Evolutionary conservation across 1,284 basidiomycete species (phyloP).

Genomic region (Marasmius sp.): DNA sequence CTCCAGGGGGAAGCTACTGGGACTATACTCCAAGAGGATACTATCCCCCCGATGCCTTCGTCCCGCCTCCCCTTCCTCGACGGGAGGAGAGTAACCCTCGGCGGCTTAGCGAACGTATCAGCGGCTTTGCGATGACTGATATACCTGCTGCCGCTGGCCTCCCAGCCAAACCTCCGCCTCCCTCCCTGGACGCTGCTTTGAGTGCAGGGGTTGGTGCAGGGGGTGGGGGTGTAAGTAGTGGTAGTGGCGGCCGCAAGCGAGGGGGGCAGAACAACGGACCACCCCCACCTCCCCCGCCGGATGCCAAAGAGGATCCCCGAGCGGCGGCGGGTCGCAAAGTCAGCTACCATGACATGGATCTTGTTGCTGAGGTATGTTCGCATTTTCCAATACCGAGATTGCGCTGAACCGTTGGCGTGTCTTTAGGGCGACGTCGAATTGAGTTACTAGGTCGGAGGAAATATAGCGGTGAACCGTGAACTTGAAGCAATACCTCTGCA

Average conservation of each 20-base stretch:
- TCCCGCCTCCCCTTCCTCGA: constrained; percentile 36
- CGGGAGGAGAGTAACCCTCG: constrained; percentile 59
- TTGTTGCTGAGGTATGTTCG: constrained; percentile 67
- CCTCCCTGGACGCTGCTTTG: constrained; percentile 59
- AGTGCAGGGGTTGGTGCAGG: constrained; percentile 42
- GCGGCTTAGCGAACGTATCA: constrained; percentile 74
- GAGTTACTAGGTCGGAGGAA: constrained; percentile 52
- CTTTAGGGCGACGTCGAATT: constrained; percentile 73
- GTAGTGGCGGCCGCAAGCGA: constrained; percentile 22
- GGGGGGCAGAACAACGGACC: constrained; percentile 41
- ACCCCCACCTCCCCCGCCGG: constrained; percentile 75
- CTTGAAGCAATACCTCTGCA: not conserved
- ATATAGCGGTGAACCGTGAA: not conserved
- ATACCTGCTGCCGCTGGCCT: constrained; percentile 68
- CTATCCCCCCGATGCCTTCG: constrained; percentile 28
- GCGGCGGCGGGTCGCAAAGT: constrained; percentile 80
- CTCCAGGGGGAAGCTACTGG: constrained; percentile 18
- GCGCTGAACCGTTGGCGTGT: not conserved
- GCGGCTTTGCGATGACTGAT: constrained; percentile 64
- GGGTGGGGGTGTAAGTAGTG: not conserved
- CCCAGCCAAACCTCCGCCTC: constrained; percentile 69
- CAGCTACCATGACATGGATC: constrained; percentile 86
- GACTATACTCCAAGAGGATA: constrained; percentile 34
- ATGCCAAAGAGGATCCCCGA: constrained; percentile 84
- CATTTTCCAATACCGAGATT: constrained; percentile 8